Base-by-base conservation (phyloP, 352 stramenopile species). In the Phytophthora pini region DNA sequence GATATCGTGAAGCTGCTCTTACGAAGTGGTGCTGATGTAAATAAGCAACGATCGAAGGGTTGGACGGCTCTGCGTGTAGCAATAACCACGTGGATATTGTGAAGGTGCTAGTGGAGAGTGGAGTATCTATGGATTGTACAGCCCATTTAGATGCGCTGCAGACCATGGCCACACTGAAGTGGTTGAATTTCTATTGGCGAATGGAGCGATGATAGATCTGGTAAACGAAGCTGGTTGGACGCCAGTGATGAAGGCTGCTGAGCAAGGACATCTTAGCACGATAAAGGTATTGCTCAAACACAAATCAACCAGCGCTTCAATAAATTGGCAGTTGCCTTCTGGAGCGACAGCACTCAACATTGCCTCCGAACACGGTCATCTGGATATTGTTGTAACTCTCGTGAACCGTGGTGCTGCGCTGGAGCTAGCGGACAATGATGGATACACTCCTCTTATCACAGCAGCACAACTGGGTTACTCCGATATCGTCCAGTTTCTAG, bases 401-500 rank as follows among this genome's bases (percentile, higher is more conserved):
- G 45, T 58, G n/a, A 34, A 62, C 20, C 20, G 26, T 48, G 61
- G 61, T 11, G 61, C 46, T 3, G 38, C 45, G 4, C 31, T 69
- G 17, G 53, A 69, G 17, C n/a, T 17, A 17, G 36, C 36, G 4
- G 36, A 22, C 36, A 20, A 20, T 43, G 36, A 43, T 8, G 17
- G 17, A 0, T 17, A 17, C 17, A 63, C 53, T 2, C 46, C 61
- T 0, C 31, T 69, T 4, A 41, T 68, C 45, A 63, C 52, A n/a
- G 61, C 61, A 17, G 44, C 61, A 1, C 61, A 68, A 15, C 15
- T 63, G 5, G 61, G 61, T 29, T 62, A 51, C 17, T 56, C 51
- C 10, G 52, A 63, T 32, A 50, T 61, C 4, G 52, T 63, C 0
- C 61, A 63, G n/a, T 54, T 68, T 53, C 38, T 68, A 1, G 61